Evolutionary conservation across 345 rosid species (phyloP), one percentile per base, ranked within the genome.

Genomic region (Abelmoschus esculentus): DNA sequence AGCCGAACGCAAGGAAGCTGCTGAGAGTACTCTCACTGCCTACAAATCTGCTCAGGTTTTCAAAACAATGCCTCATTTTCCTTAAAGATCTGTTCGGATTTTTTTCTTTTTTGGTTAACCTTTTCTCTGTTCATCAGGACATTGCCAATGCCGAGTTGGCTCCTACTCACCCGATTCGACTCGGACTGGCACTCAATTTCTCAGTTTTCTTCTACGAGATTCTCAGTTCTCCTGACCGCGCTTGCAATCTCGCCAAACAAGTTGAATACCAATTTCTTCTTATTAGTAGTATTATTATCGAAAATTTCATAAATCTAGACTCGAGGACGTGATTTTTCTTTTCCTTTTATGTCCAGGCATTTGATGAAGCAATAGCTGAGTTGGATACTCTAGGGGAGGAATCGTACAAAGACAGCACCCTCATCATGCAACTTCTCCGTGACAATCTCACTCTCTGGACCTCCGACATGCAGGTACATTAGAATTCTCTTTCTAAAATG

Each of bases 391-490:
- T 93, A 5, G 98, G 96, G 9, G 97, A 93, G 78, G 97, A 93
- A 62, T 93, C 98, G 31, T 93, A 93, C 86, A 93, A 91, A 83
- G 96, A 91, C 47, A 93, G 91, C 86, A 91, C 95, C 64, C 80
- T 93, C 89, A 93, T 91, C 80, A 93, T 89, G 98, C 95, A 93
- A 83, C 96, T 93, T 78, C 92, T 93, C 60, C 96, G 95, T 13
- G 97, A 93, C 76, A 93, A 93, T 56, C 97, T 91, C 83, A 93
- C 98, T 56, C 81, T 93, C 61, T 91, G 96, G 98, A 93, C 98
- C 57, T 93, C 97, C 36, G 96, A 93, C 58, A 89, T 93, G 92
- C 96, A 89, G 98, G 98, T 89, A 55, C 1, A 26, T 61, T 32
- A n/a, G n/a, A n/a, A 61, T 52, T 19, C 13, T 60, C 60, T 50